phyloP scores from a whole-genome alignment of 768 basidiomycete genomes.

The Piloderma croceum region DNA sequence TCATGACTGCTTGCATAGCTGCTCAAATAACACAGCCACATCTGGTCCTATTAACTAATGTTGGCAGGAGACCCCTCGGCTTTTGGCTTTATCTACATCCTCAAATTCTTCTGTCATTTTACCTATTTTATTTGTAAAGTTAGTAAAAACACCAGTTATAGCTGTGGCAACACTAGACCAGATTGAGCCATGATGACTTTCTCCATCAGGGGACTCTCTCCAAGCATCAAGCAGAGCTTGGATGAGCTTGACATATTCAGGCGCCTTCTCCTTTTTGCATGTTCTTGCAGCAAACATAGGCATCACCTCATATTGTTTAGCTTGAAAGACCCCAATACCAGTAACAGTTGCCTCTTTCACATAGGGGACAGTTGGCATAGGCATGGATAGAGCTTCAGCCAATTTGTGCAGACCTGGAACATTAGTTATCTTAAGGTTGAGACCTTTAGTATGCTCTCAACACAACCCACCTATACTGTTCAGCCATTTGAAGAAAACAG shows the following conservation, averaged over 20 bases:
- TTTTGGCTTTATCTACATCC: no score
- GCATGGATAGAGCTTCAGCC: no score
- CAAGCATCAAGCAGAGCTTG: neutral
- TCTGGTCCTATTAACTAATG: no score
- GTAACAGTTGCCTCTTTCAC: conserved; percentile 13
- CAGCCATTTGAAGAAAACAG: conserved; percentile 3
- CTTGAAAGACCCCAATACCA: conserved; percentile 2
- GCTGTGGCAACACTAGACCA: conserved; percentile 17
- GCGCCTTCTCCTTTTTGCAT: conserved; percentile 9
- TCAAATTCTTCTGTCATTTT: no score
- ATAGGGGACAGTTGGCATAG: neutral
- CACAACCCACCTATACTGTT: conserved; percentile 11
- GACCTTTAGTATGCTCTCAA: conserved; percentile 5
- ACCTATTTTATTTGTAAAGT: no score
- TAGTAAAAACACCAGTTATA: conserved; percentile 9
- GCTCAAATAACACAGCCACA: no score
- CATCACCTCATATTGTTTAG: conserved; percentile 2
- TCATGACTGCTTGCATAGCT: no score
- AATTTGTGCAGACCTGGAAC: no score
- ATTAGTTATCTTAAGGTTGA: no score
- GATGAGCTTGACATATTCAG: neutral
- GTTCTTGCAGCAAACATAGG: conserved; percentile 10
- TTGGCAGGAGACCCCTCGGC: no score
- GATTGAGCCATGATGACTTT: conserved; percentile 5
- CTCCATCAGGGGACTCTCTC: neutral